Evolutionary conservation across 768 basidiomycete species (phyloP), one percentile per base, ranked within the genome.

Genomic region (Agaricus blazei): DNA sequence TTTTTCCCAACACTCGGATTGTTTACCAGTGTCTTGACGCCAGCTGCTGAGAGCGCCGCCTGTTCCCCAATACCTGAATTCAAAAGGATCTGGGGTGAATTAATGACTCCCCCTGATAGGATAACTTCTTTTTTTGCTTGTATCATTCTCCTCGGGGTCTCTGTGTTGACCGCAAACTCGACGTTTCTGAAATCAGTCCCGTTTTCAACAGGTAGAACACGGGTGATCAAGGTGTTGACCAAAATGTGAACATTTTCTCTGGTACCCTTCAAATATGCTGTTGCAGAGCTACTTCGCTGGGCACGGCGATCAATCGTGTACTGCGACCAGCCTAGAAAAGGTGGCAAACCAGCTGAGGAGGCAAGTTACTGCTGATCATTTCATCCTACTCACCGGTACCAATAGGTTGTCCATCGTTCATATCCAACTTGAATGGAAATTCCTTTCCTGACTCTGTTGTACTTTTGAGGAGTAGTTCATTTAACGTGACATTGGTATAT

Each of bases 111-210:
- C 8, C 69, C 68, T 6, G 69, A 65, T 2, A 72, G 56, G 27
- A 72, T 66, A 24, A 72, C 62, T 46, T 71, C 70, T 36, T 66
- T 68, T 0, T 51, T 59, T 3, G 69, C 69, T 1, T 57, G 61
- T 6, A 67, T 24, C 15, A 11, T 23, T 11, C 11, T 56, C 4
- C 31, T 51, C 23, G 29, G 11, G 51, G 54, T 52, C 23, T 50
- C 31, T 8, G 23, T 43, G 11, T 44, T 41, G 23, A 9, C 11
- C 8, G 47, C 58, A 41, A 56, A 47, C 26, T 59, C 58, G 24
- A 59, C 54, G 7, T 46, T 48, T 3, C 58, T 44, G 26, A 59
- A 56, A 3, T 59, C 58, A 7, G 50, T 59, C 28, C 50, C 46
- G 27, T 52, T 37, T 15, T 42, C 49, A 19, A 48, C 34, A 8